Base-by-base conservation (phyloP, 345 rosid genomes). In the Syzygium grande region DNA sequence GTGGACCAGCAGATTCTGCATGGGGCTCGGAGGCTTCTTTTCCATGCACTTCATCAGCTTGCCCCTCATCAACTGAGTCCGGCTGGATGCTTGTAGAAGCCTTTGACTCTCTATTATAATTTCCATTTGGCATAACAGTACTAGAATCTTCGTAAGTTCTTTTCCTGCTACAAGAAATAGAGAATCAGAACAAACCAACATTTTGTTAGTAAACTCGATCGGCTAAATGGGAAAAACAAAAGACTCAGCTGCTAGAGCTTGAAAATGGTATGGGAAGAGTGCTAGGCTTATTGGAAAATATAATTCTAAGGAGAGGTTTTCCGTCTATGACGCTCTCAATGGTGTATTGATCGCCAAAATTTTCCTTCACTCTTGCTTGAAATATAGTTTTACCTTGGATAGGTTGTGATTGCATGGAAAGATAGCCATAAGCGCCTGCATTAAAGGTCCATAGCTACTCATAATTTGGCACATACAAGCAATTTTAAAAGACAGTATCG, bases 371-470 rank as follows among this genome's bases (percentile, higher is more conserved):
- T 34, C 38, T 34, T 34, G 38, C 38, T 34, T 34, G 38, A 34
- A 34, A 34, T 34, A 34, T 34, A 34, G 38, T 34, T 34, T 34
- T 34, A 86, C 95, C 99, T 88, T 92, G 92, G 84, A 85, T 88
- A 89, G 88, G 87, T 49, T 92, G 90, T 30, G 89, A 63, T 83
- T 89, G 88, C 86, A 87, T 92, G 73, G 91, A 84, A 21, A 88
- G 87, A 52, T 89, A 90, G 78, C 85, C 90, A 73, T 93, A 94
- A 84, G 86, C 89, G 86, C 95, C 99, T 96, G 91, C 90, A 89
- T 77, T 87, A 54, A 55, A 84, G 9, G 85, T 6, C 87, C 87
- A 27, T 27, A 59, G 68, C 30, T 30, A 51, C 29, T 85, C 27
- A 85, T 27, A 56, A 23, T 84, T 13, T 51, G 55, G 38, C 51